These are phyloP conservation scores for Penstemon eatonii DNA, from an alignment of 257 asterid genomes.

Conservation along the genomic window DNA sequence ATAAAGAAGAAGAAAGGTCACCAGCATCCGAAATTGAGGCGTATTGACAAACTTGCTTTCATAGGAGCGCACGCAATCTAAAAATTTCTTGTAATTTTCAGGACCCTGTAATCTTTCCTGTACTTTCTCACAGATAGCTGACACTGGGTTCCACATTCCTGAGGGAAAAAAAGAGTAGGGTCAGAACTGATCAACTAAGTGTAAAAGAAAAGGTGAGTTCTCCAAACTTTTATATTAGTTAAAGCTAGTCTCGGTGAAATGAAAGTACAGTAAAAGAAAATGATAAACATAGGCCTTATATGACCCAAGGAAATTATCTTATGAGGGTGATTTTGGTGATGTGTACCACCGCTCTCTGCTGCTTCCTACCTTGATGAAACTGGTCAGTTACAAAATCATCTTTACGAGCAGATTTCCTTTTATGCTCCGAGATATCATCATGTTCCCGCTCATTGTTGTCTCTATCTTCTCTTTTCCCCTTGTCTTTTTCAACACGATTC, in stretches of 20 bases:
- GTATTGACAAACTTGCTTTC: conserved; percentile 35
- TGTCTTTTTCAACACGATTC: conserved; percentile 49
- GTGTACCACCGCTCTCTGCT: conserved; percentile 15
- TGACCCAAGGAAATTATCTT: conserved; percentile 19
- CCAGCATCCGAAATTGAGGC: conserved; percentile 40
- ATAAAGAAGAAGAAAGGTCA: conserved; percentile 11
- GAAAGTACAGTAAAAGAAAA: conserved; percentile 18
- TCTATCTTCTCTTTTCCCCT: conserved; percentile 47
- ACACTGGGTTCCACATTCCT: conserved; percentile 37
- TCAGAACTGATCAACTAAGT: conserved; percentile 7
- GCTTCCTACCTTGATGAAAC: conserved; percentile 58
- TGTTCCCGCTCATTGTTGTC: conserved; percentile 51
- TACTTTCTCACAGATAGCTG: conserved; percentile 41
- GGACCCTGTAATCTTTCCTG: conserved; percentile 39
- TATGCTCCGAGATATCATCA: conserved; percentile 43
- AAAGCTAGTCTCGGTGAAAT: conserved; percentile 13
- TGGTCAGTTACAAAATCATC: conserved; percentile 53
- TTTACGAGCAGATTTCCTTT: conserved; percentile 47
- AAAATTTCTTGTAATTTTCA: conserved; percentile 38
- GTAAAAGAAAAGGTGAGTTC: not conserved
- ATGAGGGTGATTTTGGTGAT: conserved; percentile 20
- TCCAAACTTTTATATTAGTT: conserved; percentile 9
- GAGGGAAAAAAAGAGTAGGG: conserved; percentile 6
- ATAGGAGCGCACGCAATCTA: conserved; percentile 43
- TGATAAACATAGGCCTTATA: conserved; percentile 10